These are phyloP conservation scores for Ustilago vetiveriae DNA, from an alignment of 1,284 basidiomycete genomes.

Conservation along the genomic window DNA sequence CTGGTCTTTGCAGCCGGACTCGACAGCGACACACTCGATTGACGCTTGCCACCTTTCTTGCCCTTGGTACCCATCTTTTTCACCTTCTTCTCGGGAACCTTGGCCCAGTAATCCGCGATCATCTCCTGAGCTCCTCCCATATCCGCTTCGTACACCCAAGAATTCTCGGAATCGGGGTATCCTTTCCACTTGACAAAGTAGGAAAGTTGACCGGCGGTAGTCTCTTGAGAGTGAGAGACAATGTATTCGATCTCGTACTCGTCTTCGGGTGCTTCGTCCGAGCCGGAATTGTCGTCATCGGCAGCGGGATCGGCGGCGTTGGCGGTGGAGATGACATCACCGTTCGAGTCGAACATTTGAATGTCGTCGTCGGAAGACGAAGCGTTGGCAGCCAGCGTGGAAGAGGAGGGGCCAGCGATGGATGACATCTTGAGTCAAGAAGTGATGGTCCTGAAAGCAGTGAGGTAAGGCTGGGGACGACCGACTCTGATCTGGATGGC, in stretches of 20 bases:
- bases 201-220: conserved; percentile 38
- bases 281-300: conserved; percentile 1
- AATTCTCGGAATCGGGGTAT: conserved; percentile 44
- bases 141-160: conserved; percentile 53
- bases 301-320: conserved; percentile 1
- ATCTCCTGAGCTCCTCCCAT: conserved; percentile 51
- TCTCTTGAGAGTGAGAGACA: conserved; percentile 31
- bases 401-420: conserved; percentile 10
- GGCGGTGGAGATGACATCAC: not conserved
- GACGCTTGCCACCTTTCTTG: conserved; percentile 27
- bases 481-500: no score
- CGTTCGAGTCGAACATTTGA: conserved; percentile 23
- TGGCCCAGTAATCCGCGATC: conserved; percentile 42
- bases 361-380: conserved; percentile 25
- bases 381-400: not conserved
- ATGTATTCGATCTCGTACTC: conserved; percentile 58
- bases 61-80: conserved; percentile 28
- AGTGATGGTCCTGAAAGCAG: no score
- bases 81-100: conserved; percentile 14
- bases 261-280: conserved; percentile 32
- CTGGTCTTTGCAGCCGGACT: not conserved
- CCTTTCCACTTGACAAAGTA: conserved; percentile 60
- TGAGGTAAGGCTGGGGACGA: no score
- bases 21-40: not conserved
- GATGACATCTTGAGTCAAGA: no score